phyloP scores from a whole-genome alignment of 2,329 filamentous ascomycete genomes.

The Byssothecium circinans region DNA sequence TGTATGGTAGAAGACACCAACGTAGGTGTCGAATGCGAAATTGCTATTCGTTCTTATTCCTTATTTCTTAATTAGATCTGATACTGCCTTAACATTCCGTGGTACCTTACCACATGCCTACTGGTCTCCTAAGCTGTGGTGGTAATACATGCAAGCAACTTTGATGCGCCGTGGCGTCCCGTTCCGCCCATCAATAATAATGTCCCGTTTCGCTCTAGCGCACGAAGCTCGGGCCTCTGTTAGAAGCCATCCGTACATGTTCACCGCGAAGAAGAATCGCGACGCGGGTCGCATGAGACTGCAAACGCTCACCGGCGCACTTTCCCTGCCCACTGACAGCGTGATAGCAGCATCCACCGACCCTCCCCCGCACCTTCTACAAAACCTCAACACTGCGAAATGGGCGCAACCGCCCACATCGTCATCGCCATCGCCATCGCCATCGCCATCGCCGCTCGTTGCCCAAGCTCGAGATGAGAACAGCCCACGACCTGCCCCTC shows the following conservation, averaged over 20 bases:
- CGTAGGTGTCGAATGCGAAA: too few relatives aligned
- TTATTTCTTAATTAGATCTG: too few relatives aligned
- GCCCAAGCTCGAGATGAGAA: slow-evolving; percentile 35
- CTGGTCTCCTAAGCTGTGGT: too few relatives aligned
- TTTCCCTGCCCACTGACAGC: background rate
- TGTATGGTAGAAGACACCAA: too few relatives aligned
- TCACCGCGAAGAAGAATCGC: background rate
- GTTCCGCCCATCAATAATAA: too few relatives aligned
- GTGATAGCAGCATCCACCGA: slow-evolving; percentile 1
- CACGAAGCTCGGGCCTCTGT: background rate
- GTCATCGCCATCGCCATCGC: slow-evolving; percentile 20
- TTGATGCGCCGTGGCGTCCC: too few relatives aligned
- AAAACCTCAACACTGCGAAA: slow-evolving; percentile 25
- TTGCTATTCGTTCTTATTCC: too few relatives aligned
- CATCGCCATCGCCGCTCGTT: slow-evolving; percentile 20
- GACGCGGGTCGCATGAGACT: background rate
- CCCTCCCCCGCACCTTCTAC: background rate
- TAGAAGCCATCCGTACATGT: background rate
- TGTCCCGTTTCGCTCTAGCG: background rate
- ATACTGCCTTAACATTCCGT: too few relatives aligned
- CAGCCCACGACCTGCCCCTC: slow-evolving; percentile 23
- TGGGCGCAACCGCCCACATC: slow-evolving; percentile 21
- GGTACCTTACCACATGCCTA: too few relatives aligned
- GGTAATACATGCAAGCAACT: too few relatives aligned
- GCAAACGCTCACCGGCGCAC: background rate